phyloP scores from a whole-genome alignment of 306 rosid species.

The Fragaria vesca region DNA sequence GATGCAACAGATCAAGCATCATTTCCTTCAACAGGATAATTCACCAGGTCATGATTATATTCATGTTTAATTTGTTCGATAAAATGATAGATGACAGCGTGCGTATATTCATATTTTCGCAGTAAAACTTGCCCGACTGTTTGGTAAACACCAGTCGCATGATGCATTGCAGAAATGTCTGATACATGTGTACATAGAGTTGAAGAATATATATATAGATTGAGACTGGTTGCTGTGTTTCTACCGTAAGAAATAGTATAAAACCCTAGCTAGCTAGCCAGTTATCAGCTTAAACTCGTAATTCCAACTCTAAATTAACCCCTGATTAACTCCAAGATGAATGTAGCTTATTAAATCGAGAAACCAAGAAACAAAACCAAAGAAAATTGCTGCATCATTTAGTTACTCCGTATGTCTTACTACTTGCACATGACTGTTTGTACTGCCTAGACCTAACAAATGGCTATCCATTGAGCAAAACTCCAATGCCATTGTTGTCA shows the following conservation, averaged over 20 bases:
- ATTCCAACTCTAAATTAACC: too few relatives aligned
- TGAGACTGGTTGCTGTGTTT: neutral
- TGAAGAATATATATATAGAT: too few relatives aligned
- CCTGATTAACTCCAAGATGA: neutral
- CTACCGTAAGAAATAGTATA: too few relatives aligned
- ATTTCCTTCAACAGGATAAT: neutral
- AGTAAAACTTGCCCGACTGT: neutral
- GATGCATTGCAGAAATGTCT: neutral
- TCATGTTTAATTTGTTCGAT: neutral
- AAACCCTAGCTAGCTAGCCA: too few relatives aligned
- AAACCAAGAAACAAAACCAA: neutral
- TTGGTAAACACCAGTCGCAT: neutral
- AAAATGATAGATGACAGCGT: neutral
- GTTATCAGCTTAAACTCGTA: too few relatives aligned
- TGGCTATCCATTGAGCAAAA: conserved; percentile 19
- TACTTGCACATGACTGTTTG: neutral
- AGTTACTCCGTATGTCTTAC: neutral
- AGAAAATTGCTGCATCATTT: neutral
- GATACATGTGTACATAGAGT: neutral
- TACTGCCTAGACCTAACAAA: conserved; percentile 22
- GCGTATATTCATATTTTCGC: neutral
- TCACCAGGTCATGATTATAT: neutral
- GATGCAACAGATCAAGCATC: neutral
- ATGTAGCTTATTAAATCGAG: neutral
- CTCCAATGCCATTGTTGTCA: neutral